Percentiles rank a stretch among this genome's conserved stretches.
phyloP scores from a whole-genome alignment of 2,329 filamentous ascomycete species.

The Colletotrichum cuscutae region DNA sequence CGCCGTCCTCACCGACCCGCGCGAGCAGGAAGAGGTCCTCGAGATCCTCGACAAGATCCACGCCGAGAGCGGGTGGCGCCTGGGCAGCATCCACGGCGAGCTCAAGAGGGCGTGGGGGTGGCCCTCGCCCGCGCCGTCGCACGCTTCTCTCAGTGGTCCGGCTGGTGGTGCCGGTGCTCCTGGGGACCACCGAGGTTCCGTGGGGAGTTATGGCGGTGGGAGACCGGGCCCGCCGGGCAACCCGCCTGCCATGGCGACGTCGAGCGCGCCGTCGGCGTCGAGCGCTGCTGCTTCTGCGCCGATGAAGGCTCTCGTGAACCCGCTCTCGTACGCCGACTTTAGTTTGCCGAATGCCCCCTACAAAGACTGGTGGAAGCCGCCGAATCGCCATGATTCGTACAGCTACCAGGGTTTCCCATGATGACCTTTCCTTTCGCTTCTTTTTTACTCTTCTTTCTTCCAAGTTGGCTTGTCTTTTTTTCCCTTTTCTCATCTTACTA shows the following conservation, averaged over 20 bases:
- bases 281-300: constrained; percentile 37
- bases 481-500: neutral
- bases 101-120: constrained; percentile 84
- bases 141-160: neutral
- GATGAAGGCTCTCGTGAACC: constrained; percentile 67
- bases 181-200: constrained; percentile 27
- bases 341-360: constrained; percentile 83
- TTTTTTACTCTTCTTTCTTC: neutral
- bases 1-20: constrained; percentile 72
- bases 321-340: constrained; percentile 80
- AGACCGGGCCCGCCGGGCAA: constrained; percentile 5
- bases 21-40: constrained; percentile 85
- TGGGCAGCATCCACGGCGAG: constrained; percentile 76
- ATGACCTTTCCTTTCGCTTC: neutral
- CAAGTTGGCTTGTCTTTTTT: neutral
- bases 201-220: neutral
- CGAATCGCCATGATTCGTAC: constrained; percentile 56
- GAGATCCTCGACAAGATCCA: constrained; percentile 80
- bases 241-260: constrained; percentile 30
- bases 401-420: constrained; percentile 29
- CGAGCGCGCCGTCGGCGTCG: constrained; percentile 42
- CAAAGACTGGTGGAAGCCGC: constrained; percentile 81
- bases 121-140: constrained; percentile 41
- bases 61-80: constrained; percentile 81
- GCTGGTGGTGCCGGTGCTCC: neutral